Evolutionary conservation across 2,329 filamentous ascomycete genomes (phyloP).

Genomic region (Penicillium capsulatum): DNA sequence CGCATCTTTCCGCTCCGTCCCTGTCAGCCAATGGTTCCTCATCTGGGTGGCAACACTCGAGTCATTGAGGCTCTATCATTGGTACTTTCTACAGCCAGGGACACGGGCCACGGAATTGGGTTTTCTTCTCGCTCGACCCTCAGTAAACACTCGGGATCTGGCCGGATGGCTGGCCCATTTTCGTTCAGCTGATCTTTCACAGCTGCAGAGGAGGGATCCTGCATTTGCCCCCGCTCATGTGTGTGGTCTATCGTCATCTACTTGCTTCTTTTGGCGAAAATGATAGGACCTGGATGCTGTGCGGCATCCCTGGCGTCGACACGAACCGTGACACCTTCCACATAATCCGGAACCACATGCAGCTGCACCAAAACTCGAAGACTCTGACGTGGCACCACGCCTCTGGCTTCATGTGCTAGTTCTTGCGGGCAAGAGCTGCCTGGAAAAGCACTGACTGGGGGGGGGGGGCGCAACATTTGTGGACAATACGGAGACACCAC

Average conservation of each 20-base stretch:
- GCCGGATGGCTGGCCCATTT: slow-evolving; percentile 24
- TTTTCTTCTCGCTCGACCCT: slow-evolving; percentile 14
- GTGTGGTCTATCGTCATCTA: slow-evolving; percentile 32
- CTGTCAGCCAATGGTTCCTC: slow-evolving; percentile 26
- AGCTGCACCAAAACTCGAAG: slow-evolving; percentile 38
- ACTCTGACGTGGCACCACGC: slow-evolving; percentile 41
- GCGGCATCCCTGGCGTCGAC: slow-evolving; percentile 29
- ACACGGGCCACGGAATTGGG: slow-evolving; percentile 22
- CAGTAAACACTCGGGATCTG: slow-evolving; percentile 15
- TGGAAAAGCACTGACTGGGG: slow-evolving; percentile 23
- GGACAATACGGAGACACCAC: slow-evolving; percentile 13
- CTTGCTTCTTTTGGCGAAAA: slow-evolving; percentile 23
- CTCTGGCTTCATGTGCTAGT: slow-evolving; percentile 31
- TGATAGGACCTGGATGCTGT: slow-evolving; percentile 33
- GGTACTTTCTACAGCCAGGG: slow-evolving; percentile 23
- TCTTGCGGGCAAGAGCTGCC: slow-evolving; percentile 24
- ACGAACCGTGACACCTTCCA: slow-evolving; percentile 34
- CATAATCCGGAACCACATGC: slow-evolving; percentile 35
- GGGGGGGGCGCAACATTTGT: slow-evolving; percentile 16
- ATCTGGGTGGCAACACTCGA: slow-evolving; percentile 30
- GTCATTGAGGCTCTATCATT: slow-evolving; percentile 32
- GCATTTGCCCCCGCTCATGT: slow-evolving; percentile 37
- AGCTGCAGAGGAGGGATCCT: slow-evolving; percentile 39
- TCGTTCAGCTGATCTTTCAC: slow-evolving; percentile 42
- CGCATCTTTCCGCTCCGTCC: slow-evolving; percentile 29